These are phyloP conservation scores for Sonneratia alba DNA, from an alignment of 345 rosid species.

Conservation along the genomic window DNA sequence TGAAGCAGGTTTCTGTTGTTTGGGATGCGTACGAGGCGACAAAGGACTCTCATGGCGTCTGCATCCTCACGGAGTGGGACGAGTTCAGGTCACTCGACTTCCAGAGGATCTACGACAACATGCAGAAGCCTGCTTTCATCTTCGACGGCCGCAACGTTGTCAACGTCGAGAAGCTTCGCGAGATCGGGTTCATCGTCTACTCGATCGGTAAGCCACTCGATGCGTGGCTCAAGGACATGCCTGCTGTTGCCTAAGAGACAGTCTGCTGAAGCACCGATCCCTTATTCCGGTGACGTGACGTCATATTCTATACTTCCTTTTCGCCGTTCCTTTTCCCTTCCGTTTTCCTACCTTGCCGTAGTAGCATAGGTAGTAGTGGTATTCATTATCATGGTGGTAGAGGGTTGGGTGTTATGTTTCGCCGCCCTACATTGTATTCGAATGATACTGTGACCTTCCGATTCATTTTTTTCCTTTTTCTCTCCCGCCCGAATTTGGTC, in stretches of 20 bases:
- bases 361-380: neutral
- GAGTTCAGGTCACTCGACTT: slow-evolving; percentile 80
- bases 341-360: neutral
- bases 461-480: neutral
- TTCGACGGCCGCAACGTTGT: slow-evolving; percentile 76
- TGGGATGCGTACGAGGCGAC: slow-evolving; percentile 79
- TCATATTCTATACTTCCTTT: neutral
- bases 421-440: neutral
- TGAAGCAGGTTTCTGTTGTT: slow-evolving; percentile 61
- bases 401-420: too few relatives aligned
- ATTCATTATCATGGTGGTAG: neutral
- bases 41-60: slow-evolving; percentile 74
- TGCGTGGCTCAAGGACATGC: slow-evolving; percentile 93
- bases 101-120: slow-evolving; percentile 56
- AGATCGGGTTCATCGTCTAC: slow-evolving; percentile 85
- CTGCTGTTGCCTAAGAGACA: slow-evolving; percentile 54
- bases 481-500: neutral
- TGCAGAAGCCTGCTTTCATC: slow-evolving; percentile 89
- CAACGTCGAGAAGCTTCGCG: slow-evolving; percentile 50
- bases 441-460: neutral
- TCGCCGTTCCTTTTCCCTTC: neutral
- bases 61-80: slow-evolving; percentile 94
- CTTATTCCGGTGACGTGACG: neutral
- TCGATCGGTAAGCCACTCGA: slow-evolving; percentile 89
- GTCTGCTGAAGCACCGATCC: neutral